These are phyloP conservation scores for Amanita pseudoporphyria DNA, from an alignment of 768 basidiomycete genomes.

Conservation along the genomic window DNA sequence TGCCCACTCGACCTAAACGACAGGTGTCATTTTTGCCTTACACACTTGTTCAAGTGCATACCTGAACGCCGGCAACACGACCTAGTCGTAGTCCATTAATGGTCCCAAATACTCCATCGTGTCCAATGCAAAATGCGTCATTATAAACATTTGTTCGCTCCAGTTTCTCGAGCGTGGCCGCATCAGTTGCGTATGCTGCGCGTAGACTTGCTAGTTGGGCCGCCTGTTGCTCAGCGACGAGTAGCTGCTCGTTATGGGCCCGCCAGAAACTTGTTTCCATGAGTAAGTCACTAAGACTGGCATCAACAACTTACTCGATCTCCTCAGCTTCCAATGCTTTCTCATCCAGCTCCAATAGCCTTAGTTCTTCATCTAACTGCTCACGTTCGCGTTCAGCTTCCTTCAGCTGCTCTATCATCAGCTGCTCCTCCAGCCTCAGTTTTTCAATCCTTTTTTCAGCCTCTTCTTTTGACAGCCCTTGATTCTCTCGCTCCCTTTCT, in stretches of 20 bases:
- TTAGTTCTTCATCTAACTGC: slow-evolving; percentile 66
- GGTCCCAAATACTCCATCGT: slow-evolving; percentile 94
- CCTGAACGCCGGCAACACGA: slow-evolving; percentile 75
- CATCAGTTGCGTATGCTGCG: slow-evolving; percentile 71
- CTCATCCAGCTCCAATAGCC: slow-evolving; percentile 67
- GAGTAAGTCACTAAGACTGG: background rate
- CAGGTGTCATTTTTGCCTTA: slow-evolving; percentile 10
- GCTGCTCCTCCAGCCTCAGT: slow-evolving; percentile 56
- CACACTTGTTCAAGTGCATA: slow-evolving; percentile 22
- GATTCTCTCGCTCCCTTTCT: slow-evolving; percentile 66
- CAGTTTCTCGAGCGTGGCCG: slow-evolving; percentile 70
- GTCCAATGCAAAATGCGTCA: slow-evolving; percentile 92
- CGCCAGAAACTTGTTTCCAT: slow-evolving; percentile 64
- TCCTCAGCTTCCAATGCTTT: slow-evolving; percentile 74
- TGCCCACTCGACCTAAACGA: slow-evolving; percentile 82
- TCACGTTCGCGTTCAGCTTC: slow-evolving; percentile 69
- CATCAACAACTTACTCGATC: slow-evolving; percentile 48
- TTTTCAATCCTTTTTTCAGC: slow-evolving; percentile 66
- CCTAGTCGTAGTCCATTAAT: slow-evolving; percentile 94
- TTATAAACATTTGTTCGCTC: slow-evolving; percentile 93
- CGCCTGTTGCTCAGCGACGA: slow-evolving; percentile 54
- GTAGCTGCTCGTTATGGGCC: slow-evolving; percentile 61
- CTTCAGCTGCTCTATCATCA: slow-evolving; percentile 67
- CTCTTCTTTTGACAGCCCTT: slow-evolving; percentile 51
- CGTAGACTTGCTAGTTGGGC: slow-evolving; percentile 63